Evolutionary conservation across 108 stramenopile genomes (phyloP).

Genomic region (Skeletonema costatum): DNA sequence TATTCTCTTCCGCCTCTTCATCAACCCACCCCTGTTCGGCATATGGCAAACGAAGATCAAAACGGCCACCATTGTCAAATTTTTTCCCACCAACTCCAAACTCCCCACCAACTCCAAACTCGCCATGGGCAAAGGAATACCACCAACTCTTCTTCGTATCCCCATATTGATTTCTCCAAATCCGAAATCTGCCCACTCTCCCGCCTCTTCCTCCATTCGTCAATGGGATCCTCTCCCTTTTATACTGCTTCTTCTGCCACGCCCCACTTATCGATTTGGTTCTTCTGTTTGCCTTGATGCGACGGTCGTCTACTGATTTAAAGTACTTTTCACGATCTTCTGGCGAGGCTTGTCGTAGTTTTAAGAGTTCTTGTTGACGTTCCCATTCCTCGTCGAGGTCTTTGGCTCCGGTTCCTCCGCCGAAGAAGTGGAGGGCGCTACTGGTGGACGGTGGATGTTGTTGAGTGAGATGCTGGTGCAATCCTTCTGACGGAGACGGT

Average conservation of each 20-base stretch:
- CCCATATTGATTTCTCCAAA: constrained; percentile 86
- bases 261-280: constrained; percentile 87
- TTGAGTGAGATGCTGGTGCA: not conserved
- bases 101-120: constrained; percentile 90
- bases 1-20: constrained; percentile 63
- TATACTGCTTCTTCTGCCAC: constrained; percentile 84
- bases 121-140: constrained; percentile 84
- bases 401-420: constrained; percentile 44
- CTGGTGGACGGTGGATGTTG: not conserved
- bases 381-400: constrained; percentile 61
- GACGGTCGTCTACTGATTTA: constrained; percentile 67
- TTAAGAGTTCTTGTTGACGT: constrained; percentile 79
- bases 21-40: constrained; percentile 90
- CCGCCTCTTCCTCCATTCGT: constrained; percentile 88
- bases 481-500: not conserved
- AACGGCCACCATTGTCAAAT: constrained; percentile 96
- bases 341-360: constrained; percentile 58
- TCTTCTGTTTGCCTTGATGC: constrained; percentile 67
- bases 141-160: constrained; percentile 84
- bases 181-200: constrained; percentile 75
- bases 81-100: constrained; percentile 93
- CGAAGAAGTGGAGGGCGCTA: not conserved
- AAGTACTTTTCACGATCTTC: constrained; percentile 80
- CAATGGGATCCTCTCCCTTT: constrained; percentile 86
- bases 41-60: constrained; percentile 89